These are phyloP conservation scores for Cicer arietinum DNA, from an alignment of 306 rosid species.

Conservation along the genomic window DNA sequence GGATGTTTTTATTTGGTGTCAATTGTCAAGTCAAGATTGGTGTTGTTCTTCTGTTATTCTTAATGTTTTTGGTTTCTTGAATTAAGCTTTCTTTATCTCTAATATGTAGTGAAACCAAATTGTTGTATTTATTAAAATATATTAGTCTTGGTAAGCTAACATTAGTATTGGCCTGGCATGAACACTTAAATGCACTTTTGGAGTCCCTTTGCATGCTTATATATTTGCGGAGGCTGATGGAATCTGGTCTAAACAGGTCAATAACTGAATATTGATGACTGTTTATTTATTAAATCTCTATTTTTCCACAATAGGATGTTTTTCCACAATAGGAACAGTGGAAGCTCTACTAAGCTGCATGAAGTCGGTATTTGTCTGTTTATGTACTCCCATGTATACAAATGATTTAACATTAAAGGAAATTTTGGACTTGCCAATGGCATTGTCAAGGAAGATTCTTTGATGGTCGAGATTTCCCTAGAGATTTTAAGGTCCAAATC, in stretches of 20 bases:
- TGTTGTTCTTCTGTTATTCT: slow-evolving; percentile 15
- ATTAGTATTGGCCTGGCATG: not conserved
- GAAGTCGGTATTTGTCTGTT: not conserved
- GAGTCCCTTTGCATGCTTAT: not conserved
- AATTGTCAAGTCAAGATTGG: slow-evolving; percentile 12
- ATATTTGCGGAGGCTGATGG: not conserved
- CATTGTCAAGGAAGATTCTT: not conserved
- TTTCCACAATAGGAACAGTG: not conserved
- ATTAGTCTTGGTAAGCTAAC: slow-evolving; percentile 11
- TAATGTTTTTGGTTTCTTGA: slow-evolving; percentile 9
- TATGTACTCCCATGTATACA: not conserved
- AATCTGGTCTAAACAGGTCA: too few species aligned
- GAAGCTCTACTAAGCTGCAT: not conserved
- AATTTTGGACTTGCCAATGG: not conserved
- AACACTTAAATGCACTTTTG: not conserved
- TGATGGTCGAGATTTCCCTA: not conserved
- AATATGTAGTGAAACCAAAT: slow-evolving; percentile 23
- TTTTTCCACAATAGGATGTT: too few species aligned
- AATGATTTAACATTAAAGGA: not conserved
- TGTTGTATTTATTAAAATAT: slow-evolving; percentile 12
- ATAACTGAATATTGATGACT: too few species aligned
- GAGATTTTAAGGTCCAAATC: slow-evolving; percentile 10
- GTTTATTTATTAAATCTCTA: too few species aligned
- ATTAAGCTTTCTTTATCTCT: slow-evolving; percentile 19
- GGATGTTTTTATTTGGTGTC: slow-evolving; percentile 18